A percentile compares a stretch with the other conserved stretches of the same genome.
phyloP scores from a whole-genome alignment of 257 asterid genomes.

The Forsythia suspensa region DNA sequence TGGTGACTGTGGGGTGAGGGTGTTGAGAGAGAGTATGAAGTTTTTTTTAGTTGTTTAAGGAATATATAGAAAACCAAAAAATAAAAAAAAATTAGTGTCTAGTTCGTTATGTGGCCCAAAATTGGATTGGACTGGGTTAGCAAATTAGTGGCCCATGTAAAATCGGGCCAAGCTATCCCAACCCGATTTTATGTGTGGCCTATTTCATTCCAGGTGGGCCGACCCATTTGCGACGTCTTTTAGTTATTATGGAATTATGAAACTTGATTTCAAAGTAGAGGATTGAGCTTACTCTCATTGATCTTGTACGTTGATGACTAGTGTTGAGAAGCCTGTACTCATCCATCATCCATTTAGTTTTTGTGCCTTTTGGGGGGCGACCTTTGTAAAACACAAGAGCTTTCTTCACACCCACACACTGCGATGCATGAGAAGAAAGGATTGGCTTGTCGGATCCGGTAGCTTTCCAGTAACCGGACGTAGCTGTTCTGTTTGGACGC shows the following conservation, averaged over 20 bases:
- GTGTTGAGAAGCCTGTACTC: constrained; percentile 29
- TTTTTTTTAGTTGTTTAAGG: too few species aligned
- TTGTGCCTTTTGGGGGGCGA: constrained; percentile 33
- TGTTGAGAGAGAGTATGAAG: too few species aligned
- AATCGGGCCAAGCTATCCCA: too few species aligned
- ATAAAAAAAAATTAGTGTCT: too few species aligned
- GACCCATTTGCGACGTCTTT: too few species aligned
- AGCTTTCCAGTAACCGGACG: constrained; percentile 45
- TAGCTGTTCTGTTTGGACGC: constrained; percentile 39
- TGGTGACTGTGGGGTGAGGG: too few species aligned
- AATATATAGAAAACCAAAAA: too few species aligned
- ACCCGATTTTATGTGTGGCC: too few species aligned
- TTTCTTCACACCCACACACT: constrained; percentile 37
- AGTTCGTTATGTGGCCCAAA: too few species aligned
- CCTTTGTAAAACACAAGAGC: constrained; percentile 37
- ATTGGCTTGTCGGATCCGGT: constrained; percentile 39
- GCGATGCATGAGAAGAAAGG: constrained; percentile 11
- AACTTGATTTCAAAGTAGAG: background rate
- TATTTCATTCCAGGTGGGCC: too few species aligned
- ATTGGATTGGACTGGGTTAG: too few species aligned
- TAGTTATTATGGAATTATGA: background rate
- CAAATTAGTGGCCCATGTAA: too few species aligned
- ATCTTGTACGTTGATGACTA: constrained; percentile 1
- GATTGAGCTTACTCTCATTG: constrained; percentile 28
- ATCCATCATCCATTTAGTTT: constrained; percentile 39